Base-by-base conservation (phyloP, 73 alveolate species). In the Paramecium biaurelia region DNA sequence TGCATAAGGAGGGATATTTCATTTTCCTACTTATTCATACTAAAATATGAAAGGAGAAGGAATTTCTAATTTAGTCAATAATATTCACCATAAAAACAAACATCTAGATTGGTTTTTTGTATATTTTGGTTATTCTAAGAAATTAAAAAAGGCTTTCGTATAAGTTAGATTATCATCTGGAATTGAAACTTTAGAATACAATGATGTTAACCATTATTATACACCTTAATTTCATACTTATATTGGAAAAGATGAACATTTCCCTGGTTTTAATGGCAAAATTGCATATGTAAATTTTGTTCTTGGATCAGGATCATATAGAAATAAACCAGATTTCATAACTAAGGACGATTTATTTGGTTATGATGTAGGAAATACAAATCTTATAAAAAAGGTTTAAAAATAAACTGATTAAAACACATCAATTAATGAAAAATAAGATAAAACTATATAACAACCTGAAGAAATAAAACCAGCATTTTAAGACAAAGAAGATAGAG, bases 31-130 rank as follows among this genome's bases (percentile, higher is more conserved):
- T 53, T 85, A 85, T 35, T 49, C 92, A 11, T 85, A 85, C 35
- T 5, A 23, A 32, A 53, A 56, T 20, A 85, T 85, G 92, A 85
- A 49, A 7, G 92, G 92, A 56, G 92, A 35, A 32, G 92, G 92
- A 11, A 20, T 15, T 7, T 23, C 92, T 56, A 85, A 85, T 58
- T 85, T 57, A 57, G 82, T 56, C 20, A 85, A 53, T 18, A 85
- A 85, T 20, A 85, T 85, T 53, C 85, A n/a, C 2, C 92, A 85
- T 32, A 49, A 49, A 37, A 58, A 85, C 43, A 76, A 58, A 76
- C 68, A 41, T 76, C 42, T 9, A 0, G 42, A 76, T 20, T 76
- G 89, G 89, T 76, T 76, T 21, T 76, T 76, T 20, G 70, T 42
- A 7, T 76, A 76, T 20, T 76, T 76, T 76, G 89, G 89, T 14